Conservation (phyloP, 2,329 filamentous ascomycete genomes). For the Thermomyces lanuginosus region DNA sequence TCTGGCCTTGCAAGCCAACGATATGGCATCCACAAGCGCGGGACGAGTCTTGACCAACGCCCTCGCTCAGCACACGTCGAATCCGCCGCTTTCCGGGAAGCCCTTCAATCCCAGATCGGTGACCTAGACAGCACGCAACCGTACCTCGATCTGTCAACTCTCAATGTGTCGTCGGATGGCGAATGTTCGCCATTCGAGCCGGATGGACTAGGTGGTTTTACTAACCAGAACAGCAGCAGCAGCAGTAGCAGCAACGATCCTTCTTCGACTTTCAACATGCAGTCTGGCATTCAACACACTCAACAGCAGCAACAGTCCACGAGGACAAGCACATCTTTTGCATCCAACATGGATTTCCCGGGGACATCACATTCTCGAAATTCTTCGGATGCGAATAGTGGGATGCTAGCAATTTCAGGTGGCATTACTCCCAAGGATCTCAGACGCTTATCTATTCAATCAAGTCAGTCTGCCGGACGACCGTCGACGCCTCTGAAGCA, state of each 20-base stretch:
- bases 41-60: constrained; percentile 66
- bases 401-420: too few species aligned
- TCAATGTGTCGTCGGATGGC: constrained; percentile 11
- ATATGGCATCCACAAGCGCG: constrained; percentile 54
- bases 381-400: too few species aligned
- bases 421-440: constrained; percentile 11
- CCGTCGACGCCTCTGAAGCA: constrained; percentile 48
- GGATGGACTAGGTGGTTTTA: constrained; percentile 17
- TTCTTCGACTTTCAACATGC: constrained; percentile 11
- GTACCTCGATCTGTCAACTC: constrained; percentile 17
- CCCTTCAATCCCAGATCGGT: constrained; percentile 73
- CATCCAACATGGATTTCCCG: too few species aligned
- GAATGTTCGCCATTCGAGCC: constrained; percentile 16
- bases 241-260: constrained; percentile 16
- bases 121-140: constrained; percentile 48
- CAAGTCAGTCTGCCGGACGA: constrained; percentile 23
- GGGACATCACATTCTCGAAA: too few species aligned
- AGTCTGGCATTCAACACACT: constrained; percentile 13
- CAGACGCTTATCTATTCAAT: constrained; percentile 24
- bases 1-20: constrained; percentile 41
- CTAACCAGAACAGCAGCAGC: constrained; percentile 21
- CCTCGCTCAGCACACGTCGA: too few species aligned
- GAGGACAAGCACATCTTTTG: constrained; percentile 9
- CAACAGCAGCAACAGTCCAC: constrained; percentile 14
- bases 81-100: constrained; percentile 76